Conservation (phyloP, 176 grass and related monocot species). For the Rhynchospora tenuis region DNA sequence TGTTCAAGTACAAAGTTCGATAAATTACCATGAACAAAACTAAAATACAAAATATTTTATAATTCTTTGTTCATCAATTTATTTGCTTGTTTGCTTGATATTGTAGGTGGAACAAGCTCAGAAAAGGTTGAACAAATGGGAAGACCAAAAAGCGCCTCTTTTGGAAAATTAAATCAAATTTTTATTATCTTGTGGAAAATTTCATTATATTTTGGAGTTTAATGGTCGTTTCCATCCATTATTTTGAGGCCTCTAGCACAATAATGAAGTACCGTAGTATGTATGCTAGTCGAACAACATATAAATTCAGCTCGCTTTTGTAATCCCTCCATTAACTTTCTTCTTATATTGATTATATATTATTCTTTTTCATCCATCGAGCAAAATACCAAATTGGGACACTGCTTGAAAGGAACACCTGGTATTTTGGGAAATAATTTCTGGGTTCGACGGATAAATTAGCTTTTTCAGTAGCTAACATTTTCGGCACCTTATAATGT, state of each 20-base stretch:
- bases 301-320: neutral
- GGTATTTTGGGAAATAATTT: too few relatives aligned
- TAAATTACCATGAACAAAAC: too few relatives aligned
- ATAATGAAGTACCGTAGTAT: neutral
- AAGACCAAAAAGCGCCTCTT: conserved; percentile 20
- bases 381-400: neutral
- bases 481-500: too few relatives aligned
- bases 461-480: too few relatives aligned
- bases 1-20: too few relatives aligned
- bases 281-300: neutral
- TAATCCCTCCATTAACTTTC: neutral
- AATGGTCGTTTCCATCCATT: neutral
- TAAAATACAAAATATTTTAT: neutral
- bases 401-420: too few relatives aligned
- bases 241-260: neutral
- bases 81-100: neutral
- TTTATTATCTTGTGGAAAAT: neutral
- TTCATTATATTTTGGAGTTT: neutral
- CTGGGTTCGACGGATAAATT: too few relatives aligned
- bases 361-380: neutral
- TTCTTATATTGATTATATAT: neutral
- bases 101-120: conserved; percentile 37
- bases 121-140: conserved; percentile 37
- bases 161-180: neutral
- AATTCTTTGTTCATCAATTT: neutral